Base-by-base conservation (phyloP, 129 eudicot species). In the Logfia minima region DNA sequence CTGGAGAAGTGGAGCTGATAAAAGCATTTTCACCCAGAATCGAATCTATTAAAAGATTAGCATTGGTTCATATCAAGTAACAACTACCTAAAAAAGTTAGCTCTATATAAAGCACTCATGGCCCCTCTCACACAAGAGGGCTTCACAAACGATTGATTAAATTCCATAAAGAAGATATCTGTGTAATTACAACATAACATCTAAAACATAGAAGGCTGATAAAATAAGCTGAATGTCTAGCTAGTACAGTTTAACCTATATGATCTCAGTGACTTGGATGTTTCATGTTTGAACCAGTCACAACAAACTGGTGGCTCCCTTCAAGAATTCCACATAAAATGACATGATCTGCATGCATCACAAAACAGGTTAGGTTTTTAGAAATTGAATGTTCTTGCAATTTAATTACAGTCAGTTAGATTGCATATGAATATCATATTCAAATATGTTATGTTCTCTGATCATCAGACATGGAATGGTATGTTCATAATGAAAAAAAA, bases 171-270 rank as follows among this genome's bases (percentile, higher is more conserved):
- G 26, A 22, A 58, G 63, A 66, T 22, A 73, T 73, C 79, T 65
- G 68, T 29, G 29, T 75, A 75, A 61, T 68, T 81, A 75, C 80
- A 81, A 75, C 72, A 81, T 75, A 75, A 34, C 80, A 74, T 75
- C 80, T 80, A 80, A 55, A 28, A 2, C 55, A 67, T 39, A 73
- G 48, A 52, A 53, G 24, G 31, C 56, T 17, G 60, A 45, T 64
- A 79, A 55, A 79, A 55, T 21, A 66, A 23, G 41, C 18, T n/a
- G 37, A 81, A 75, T 41, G 76, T 62, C 80, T 16, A 45, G 17
- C 17, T 45, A 24, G 24, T 66, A 48, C 71, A 75, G 37, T 19
- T 68, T 68, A 68, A 60, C 76, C 71, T 59, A 51, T 31, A 71
- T 35, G 19, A 68, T 77, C 68, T 68, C 45, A 35, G 35, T 17